Conservation (phyloP, 768 basidiomycete genomes). For the Terana coerulea region DNA sequence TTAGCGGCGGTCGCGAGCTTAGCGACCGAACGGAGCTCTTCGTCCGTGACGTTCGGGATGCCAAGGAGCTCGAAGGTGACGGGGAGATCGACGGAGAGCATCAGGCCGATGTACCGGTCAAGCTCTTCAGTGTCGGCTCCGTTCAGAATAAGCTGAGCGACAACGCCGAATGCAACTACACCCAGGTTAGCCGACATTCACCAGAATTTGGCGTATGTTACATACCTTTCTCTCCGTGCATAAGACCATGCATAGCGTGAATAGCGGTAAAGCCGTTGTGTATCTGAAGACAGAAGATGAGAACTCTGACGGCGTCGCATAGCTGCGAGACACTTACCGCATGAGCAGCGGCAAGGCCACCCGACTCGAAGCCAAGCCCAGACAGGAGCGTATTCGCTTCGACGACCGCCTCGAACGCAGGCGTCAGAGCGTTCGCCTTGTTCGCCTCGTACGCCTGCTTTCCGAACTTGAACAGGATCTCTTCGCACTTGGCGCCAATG, state of each 20-base stretch:
- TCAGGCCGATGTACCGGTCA: slow-evolving; percentile 27
- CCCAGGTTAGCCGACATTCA: neutral
- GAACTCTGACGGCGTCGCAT: neutral
- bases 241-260: slow-evolving; percentile 20
- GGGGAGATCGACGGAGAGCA: slow-evolving; percentile 28
- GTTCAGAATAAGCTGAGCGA: slow-evolving; percentile 27
- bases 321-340: slow-evolving; percentile 19
- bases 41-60: slow-evolving; percentile 26
- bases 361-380: slow-evolving; percentile 29
- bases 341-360: slow-evolving; percentile 29
- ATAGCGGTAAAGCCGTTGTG: slow-evolving; percentile 30
- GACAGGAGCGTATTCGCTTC: slow-evolving; percentile 30
- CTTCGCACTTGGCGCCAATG: slow-evolving; percentile 29
- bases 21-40: slow-evolving; percentile 25
- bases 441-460: slow-evolving; percentile 29
- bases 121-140: slow-evolving; percentile 20
- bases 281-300: slow-evolving; percentile 17
- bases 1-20: slow-evolving; percentile 22
- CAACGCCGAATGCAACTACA: slow-evolving; percentile 27
- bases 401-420: slow-evolving; percentile 30
- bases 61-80: slow-evolving; percentile 27
- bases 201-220: neutral
- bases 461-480: slow-evolving; percentile 30
- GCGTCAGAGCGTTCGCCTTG: slow-evolving; percentile 25
- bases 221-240: slow-evolving; percentile 29